Evolutionary conservation across 2,329 filamentous ascomycete genomes (phyloP), one percentile per base, ranked within the genome.

Genomic region (Sporothrix euskadiensis): DNA sequence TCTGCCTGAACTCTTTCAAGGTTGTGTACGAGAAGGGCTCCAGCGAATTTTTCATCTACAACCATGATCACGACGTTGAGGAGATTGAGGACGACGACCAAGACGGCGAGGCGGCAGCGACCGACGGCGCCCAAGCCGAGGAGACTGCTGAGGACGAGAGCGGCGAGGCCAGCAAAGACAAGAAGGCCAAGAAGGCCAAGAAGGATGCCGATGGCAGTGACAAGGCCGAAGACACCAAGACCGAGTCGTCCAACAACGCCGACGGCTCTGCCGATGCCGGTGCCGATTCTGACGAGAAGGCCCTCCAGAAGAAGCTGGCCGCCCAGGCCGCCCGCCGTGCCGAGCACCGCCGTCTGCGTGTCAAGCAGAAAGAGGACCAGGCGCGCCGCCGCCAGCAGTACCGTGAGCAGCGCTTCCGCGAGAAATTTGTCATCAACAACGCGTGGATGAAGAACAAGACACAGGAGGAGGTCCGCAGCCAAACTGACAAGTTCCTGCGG

Each of bases 341-440:
- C 56, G 73, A 74, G 65, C 69, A 49, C 32, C 54, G n/a, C 52
- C 61, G 63, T 5, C 47, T 12, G 9, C 70, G 72, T 74, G 83
- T 80, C 76, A 88, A 87, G 83, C 88, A 88, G 72, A 89, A 90
- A 82, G 82, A 78, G 16, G 76, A 78, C 61, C 76, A 75, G 61
- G 76, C 76, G 26, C 77, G 79, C 56, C 78, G 79, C 57, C 78
- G 78, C 59, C 76, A 75, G 41, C 83, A 84, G 73, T 79, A 82
- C 35, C 81, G 83, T 7, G 82, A 83, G 35, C 84, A 88, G 78
- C 82, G 84, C 77, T 81, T 92, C 84, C 87, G 87, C 80, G 91
- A 96, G 86, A 96, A 95, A 85, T 85, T 94, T 81, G 89, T 97
- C 75, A 91, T 91, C 83, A 92, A 94, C 85, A 90, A 91, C 74